Percentiles rank a stretch among this genome's conserved stretches.
Conservation (phyloP, 2,329 filamentous ascomycete species). For the Helotiales sp. region DNA sequence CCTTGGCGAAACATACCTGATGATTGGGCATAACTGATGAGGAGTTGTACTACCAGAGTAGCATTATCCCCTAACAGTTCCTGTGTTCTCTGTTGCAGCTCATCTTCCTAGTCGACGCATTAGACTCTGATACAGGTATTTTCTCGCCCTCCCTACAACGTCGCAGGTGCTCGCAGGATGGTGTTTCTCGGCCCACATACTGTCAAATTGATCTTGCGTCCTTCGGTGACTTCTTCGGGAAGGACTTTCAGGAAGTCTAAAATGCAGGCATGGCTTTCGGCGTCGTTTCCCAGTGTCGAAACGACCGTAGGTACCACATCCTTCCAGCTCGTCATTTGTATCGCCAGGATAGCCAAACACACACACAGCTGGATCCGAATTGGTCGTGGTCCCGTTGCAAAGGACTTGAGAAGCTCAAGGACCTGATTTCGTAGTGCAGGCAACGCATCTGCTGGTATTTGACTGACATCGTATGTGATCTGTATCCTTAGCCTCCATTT, state of each 20-base stretch:
- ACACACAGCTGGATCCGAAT: constrained; percentile 92
- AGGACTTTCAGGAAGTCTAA: constrained; percentile 96
- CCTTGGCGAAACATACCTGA: constrained; percentile 63
- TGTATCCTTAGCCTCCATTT: constrained; percentile 41
- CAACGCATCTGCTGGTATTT: constrained; percentile 76
- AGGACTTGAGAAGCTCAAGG: constrained; percentile 76
- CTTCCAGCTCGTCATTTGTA: constrained; percentile 96
- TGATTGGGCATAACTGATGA: constrained; percentile 89
- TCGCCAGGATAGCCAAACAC: constrained; percentile 89
- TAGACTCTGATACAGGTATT: constrained; percentile 44
- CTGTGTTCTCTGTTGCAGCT: constrained; percentile 79
- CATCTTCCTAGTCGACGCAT: constrained; percentile 79
- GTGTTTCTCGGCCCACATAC: constrained; percentile 74
- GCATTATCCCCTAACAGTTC: constrained; percentile 92
- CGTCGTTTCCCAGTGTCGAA: constrained; percentile 71
- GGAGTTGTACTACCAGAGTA: constrained; percentile 78
- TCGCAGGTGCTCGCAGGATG: constrained; percentile 41
- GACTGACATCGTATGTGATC: constrained; percentile 95
- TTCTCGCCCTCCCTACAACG: constrained; percentile 38
- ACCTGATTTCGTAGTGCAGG: constrained; percentile 80
- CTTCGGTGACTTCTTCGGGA: constrained; percentile 98
- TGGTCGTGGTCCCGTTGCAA: constrained; percentile 77
- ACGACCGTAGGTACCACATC: constrained; percentile 85
- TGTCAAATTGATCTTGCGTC: constrained; percentile 98
- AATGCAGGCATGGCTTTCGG: constrained; percentile 80